Evolutionary conservation across 352 stramenopile species (phyloP), one percentile per base, ranked within the genome.

Genomic region (Peronosclerospora sorghi): DNA sequence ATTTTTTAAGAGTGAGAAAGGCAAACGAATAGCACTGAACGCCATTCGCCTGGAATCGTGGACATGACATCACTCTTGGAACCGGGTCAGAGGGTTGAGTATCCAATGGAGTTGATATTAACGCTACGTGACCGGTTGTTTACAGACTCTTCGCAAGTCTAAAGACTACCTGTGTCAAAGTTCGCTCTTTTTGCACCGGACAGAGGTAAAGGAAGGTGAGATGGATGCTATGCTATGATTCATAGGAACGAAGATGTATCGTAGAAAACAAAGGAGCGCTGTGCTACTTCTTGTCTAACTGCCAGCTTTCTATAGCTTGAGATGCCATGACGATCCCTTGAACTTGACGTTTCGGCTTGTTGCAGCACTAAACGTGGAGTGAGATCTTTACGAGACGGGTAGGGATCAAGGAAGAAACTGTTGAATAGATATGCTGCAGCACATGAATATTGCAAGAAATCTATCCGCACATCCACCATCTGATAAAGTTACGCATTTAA

Each of bases 81-180:
- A 19, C 77, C 77, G 14, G 77, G 77, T 5, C 65, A 89, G 36
- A 77, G 63, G n/a, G 86, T 87, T 37, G 70, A 86, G 51, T 89
- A 89, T 72, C 70, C 2, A 89, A 74, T 30, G 74, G 77, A 19
- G 70, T 86, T 13, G 74, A 87, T 45, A 81, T 89, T 24, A 65
- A 89, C 39, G 66, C 69, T 69, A 54, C 6, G 71, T 82, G 20
- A 70, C 57, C 0, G 77, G 77, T 13, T 86, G 73, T 53, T 54
- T 89, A 26, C 77, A 89, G 35, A 62, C 59, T 1, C 17, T 86
- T 10, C 59, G 61, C 14, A 62, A 60, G 35, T 42, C 63, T 12
- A 52, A 51, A 1, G 41, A 46, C 8, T 23, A 30, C 62, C 71
- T 24, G 68, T 89, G 21, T 83, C 77, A 10, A 69, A 71, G 45